Conservation (phyloP, 2,329 filamentous ascomycete species). For the Aspergillus neoniger region DNA sequence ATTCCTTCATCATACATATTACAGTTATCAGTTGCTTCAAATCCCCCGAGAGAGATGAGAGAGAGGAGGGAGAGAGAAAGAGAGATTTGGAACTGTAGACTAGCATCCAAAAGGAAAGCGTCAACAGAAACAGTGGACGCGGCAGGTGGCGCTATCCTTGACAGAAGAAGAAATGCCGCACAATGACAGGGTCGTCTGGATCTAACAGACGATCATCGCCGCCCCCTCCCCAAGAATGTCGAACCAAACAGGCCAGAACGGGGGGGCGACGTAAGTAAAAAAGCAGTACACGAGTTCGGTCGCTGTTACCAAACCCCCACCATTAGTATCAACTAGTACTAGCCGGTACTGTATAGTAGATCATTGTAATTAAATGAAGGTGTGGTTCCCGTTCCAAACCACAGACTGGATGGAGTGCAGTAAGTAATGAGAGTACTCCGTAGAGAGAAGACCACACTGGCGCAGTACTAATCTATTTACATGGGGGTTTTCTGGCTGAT, state of each 20-base stretch:
- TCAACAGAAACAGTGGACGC: slow-evolving; percentile 6
- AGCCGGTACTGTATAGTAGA: slow-evolving; percentile 20
- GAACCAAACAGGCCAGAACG: slow-evolving; percentile 16
- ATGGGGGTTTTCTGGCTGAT: too few relatives aligned
- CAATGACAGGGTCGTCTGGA: slow-evolving; percentile 18
- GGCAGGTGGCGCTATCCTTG: slow-evolving; percentile 16
- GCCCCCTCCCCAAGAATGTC: slow-evolving; percentile 12
- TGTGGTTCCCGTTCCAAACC: too few relatives aligned
- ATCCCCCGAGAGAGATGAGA: not conserved
- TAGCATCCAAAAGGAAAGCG: not conserved
- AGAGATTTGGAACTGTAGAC: too few relatives aligned
- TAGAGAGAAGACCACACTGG: too few relatives aligned
- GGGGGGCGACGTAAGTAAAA: slow-evolving; percentile 9
- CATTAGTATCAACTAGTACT: slow-evolving; percentile 24
- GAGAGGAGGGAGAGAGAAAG: not conserved
- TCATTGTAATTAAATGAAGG: slow-evolving; percentile 18
- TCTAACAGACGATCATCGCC: slow-evolving; percentile 22
- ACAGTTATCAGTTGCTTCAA: not conserved
- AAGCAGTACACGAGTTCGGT: slow-evolving; percentile 18
- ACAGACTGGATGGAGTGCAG: too few relatives aligned
- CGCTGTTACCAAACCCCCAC: not conserved
- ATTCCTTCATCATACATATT: too few relatives aligned
- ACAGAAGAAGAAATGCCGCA: slow-evolving; percentile 21
- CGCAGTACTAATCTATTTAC: too few relatives aligned
- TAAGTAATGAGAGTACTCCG: too few relatives aligned